Evolutionary conservation across 169 alveolate genomes (phyloP).

Genomic region (Plasmodium fragile): DNA sequence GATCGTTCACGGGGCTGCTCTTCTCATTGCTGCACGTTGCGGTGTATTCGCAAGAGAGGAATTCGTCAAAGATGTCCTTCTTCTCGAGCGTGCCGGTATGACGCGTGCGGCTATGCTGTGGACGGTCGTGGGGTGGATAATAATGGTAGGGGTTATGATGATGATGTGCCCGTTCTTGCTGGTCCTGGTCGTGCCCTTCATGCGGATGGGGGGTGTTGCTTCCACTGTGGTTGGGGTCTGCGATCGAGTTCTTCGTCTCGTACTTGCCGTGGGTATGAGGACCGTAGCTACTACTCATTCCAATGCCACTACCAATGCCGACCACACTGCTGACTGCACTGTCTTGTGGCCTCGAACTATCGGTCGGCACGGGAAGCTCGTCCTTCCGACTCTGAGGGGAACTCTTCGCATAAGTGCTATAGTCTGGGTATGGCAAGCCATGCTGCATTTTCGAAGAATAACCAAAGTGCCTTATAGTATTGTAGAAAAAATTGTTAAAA

Average conservation of each 20-base stretch:
- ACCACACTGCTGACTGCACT: neutral
- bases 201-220: neutral
- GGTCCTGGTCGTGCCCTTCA: neutral
- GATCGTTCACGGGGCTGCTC: neutral
- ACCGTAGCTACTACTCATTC: neutral
- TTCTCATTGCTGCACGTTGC: neutral
- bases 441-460: constrained; percentile 33
- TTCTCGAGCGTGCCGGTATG: neutral
- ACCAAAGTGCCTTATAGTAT: constrained; percentile 50
- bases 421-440: constrained; percentile 14
- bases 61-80: constrained; percentile 40
- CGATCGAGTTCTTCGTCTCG: neutral
- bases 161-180: neutral
- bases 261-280: neutral
- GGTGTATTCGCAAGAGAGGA: constrained; percentile 17
- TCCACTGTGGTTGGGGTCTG: neutral
- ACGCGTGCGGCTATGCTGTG: neutral
- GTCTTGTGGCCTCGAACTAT: neutral
- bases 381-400: constrained; percentile 14
- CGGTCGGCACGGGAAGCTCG: neutral
- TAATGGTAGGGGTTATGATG: neutral
- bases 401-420: neutral
- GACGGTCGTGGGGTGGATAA: neutral
- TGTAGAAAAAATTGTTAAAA: constrained; percentile 62
- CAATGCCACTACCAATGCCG: neutral